These are phyloP conservation scores for Saksenaea vasiformis DNA, from an alignment of 371 early-diverging fungal species.

Conservation along the genomic window DNA sequence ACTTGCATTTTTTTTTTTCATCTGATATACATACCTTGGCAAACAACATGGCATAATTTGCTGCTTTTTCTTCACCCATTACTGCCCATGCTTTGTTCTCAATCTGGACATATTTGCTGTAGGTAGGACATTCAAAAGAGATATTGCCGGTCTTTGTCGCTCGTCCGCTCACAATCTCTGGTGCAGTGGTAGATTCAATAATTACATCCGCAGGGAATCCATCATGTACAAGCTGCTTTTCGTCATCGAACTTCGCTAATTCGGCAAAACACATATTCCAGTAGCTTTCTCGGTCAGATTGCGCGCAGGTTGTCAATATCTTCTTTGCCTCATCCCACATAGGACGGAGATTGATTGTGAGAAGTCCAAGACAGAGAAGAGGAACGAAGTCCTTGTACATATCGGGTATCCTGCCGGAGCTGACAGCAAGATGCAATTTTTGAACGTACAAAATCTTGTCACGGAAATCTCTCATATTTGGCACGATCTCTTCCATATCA, in stretches of 20 bases:
- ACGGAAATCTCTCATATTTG: conserved; percentile 67
- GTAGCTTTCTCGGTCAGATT: conserved; percentile 51
- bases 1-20: background rate
- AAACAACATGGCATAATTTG: conserved; percentile 48
- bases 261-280: conserved; percentile 67
- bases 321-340: conserved; percentile 83
- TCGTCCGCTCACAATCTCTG: conserved; percentile 21
- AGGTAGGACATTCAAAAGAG: conserved; percentile 61
- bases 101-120: conserved; percentile 37
- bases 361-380: conserved; percentile 63
- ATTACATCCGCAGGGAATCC: conserved; percentile 46
- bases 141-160: conserved; percentile 56
- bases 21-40: conserved; percentile 25
- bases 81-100: conserved; percentile 42
- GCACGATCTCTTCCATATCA: conserved; percentile 64
- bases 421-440: conserved; percentile 59
- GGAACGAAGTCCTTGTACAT: conserved; percentile 65
- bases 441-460: conserved; percentile 80
- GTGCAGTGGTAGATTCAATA: conserved; percentile 17
- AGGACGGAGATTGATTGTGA: conserved; percentile 78
- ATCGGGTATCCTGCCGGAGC: conserved; percentile 61
- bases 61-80: conserved; percentile 33
- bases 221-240: conserved; percentile 56
- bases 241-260: conserved; percentile 60
- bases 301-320: conserved; percentile 57